Evolutionary conservation across 73 alveolate species (phyloP).

Genomic region (Tetrahymena elliotti): DNA sequence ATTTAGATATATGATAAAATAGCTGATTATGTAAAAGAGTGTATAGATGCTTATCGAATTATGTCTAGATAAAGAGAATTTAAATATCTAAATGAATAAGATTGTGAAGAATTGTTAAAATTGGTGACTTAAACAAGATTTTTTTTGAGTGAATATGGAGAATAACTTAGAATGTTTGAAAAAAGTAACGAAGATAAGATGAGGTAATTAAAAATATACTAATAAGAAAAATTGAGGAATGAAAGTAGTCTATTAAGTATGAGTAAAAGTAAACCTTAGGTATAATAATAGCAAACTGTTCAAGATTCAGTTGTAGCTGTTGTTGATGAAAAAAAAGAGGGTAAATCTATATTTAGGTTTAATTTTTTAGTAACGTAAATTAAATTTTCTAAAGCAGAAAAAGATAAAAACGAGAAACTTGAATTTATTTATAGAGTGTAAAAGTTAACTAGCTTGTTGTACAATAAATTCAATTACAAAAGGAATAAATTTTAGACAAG

Average conservation of each 20-base stretch:
- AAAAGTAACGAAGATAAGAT: neutral
- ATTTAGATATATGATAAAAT: neutral
- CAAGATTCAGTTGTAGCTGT: neutral
- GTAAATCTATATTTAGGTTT: neutral
- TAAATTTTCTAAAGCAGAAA: neutral
- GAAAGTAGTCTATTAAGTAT: neutral
- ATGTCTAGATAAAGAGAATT: neutral
- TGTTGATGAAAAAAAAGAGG: neutral
- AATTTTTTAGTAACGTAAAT: neutral
- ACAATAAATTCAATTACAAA: neutral
- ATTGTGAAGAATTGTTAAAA: neutral
- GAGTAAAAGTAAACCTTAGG: neutral
- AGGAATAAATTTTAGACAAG: neutral
- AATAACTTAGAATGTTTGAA: neutral
- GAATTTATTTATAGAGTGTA: neutral
- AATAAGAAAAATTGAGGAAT: neutral
- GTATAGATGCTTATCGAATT: neutral
- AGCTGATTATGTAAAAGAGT: neutral
- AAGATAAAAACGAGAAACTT: neutral
- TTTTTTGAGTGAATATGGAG: neutral
- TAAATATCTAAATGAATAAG: neutral
- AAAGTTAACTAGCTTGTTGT: neutral
- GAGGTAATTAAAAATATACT: neutral
- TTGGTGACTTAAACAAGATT: neutral
- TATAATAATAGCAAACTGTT: neutral